Evolutionary conservation across 495 filamentous ascomycete species (phyloP).

Genomic region (Neurospora africana): DNA sequence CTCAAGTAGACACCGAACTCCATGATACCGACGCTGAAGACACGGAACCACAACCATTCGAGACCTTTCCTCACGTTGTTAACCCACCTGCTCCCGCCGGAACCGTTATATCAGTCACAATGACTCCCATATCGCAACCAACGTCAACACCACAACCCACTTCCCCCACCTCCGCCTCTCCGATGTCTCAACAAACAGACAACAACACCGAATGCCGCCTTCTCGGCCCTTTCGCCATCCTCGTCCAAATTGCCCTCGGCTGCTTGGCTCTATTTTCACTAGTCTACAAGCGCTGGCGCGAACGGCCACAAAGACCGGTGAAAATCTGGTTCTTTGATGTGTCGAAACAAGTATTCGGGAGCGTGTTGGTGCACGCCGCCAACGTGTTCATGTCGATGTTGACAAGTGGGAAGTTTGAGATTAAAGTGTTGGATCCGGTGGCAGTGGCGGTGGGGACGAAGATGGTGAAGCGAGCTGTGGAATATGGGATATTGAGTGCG

Average conservation of each 20-base stretch:
- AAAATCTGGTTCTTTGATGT: slow-evolving; percentile 96
- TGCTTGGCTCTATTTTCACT: slow-evolving; percentile 70
- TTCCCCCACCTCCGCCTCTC: slow-evolving; percentile 19
- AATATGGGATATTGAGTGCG: not conserved
- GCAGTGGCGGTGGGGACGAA: slow-evolving; percentile 11
- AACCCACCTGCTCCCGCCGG: not conserved
- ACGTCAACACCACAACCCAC: slow-evolving; percentile 4
- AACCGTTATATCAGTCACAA: slow-evolving; percentile 13
- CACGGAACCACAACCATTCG: not conserved
- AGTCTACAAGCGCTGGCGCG: slow-evolving; percentile 87
- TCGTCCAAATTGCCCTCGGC: slow-evolving; percentile 85
- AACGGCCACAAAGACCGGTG: slow-evolving; percentile 80
- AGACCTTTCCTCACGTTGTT: not conserved
- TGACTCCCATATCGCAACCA: slow-evolving; percentile 10
- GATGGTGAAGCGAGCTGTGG: slow-evolving; percentile 18
- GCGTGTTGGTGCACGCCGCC: slow-evolving; percentile 75
- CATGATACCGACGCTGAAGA: not conserved
- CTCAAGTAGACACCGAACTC: not conserved
- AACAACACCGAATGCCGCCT: slow-evolving; percentile 62
- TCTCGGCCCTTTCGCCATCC: slow-evolving; percentile 74
- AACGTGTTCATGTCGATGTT: slow-evolving; percentile 96
- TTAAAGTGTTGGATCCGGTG: slow-evolving; percentile 33
- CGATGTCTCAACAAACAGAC: slow-evolving; percentile 11
- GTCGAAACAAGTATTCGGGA: slow-evolving; percentile 95
- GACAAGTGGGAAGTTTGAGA: slow-evolving; percentile 63